These are phyloP conservation scores for Suillus lakei DNA, from an alignment of 768 basidiomycete species.

Conservation along the genomic window DNA sequence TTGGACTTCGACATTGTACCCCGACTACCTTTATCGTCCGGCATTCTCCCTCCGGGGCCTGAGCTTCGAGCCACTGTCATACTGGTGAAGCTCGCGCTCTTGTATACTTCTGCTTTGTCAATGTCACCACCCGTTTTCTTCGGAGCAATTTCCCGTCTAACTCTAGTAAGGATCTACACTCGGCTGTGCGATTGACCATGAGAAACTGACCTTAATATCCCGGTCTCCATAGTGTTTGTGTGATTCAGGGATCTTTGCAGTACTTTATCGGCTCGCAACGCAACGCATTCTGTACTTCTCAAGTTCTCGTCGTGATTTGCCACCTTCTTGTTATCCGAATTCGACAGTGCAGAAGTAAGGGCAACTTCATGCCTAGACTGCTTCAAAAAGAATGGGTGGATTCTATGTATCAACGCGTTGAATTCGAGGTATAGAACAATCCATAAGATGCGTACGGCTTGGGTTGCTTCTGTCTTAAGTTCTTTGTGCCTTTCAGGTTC, in stretches of 20 bases:
- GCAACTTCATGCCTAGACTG: constrained; percentile 3
- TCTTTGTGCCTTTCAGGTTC: constrained; percentile 25
- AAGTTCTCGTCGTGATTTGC: neutral
- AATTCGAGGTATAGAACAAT: constrained; percentile 11
- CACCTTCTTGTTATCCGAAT: neutral
- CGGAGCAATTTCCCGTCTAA: neutral
- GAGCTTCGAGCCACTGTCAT: neutral
- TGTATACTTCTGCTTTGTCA: neutral
- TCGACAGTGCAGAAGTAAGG: constrained; percentile 1
- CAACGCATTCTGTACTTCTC: neutral
- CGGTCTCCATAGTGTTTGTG: neutral
- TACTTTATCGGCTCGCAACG: neutral
- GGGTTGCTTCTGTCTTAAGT: constrained; percentile 11
- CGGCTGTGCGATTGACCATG: neutral
- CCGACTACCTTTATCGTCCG: constrained; percentile 2
- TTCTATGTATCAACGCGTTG: constrained; percentile 16
- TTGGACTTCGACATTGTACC: constrained; percentile 13
- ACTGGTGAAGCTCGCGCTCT: neutral
- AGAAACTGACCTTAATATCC: constrained; percentile 2
- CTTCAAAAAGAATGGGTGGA: constrained; percentile 21
- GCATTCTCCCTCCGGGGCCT: neutral
- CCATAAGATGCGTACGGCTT: constrained; percentile 12
- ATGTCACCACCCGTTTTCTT: neutral
- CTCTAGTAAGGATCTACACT: neutral
- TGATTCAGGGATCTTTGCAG: neutral